Conservation (phyloP, 2,329 filamentous ascomycete genomes). For the Furcasterigmium furcatum region DNA sequence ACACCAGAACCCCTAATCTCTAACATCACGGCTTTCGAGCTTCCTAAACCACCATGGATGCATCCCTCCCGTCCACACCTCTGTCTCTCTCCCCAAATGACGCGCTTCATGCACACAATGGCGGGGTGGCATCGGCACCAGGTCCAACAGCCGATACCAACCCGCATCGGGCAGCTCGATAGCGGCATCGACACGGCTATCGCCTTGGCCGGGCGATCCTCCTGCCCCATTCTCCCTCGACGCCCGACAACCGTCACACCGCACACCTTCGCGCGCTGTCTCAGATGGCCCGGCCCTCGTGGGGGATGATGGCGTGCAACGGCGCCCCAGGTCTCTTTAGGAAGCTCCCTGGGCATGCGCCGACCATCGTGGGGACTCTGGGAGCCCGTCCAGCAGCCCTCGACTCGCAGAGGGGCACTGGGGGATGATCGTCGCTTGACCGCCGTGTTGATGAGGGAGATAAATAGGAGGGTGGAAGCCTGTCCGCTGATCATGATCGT, state of each 20-base stretch:
- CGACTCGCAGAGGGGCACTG: too few relatives aligned
- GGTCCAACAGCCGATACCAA: not conserved
- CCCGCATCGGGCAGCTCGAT: not conserved
- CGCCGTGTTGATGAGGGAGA: too few relatives aligned
- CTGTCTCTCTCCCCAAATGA: not conserved
- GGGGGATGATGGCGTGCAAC: not conserved
- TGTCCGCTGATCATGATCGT: not conserved
- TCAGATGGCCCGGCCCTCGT: not conserved
- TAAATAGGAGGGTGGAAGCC: not conserved
- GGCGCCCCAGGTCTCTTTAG: not conserved
- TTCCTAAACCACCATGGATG: not conserved
- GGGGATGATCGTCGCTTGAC: too few relatives aligned
- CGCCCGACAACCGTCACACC: not conserved
- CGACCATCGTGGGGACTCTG: too few relatives aligned
- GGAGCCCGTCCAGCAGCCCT: too few relatives aligned
- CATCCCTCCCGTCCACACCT: not conserved
- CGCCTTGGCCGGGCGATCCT: not conserved
- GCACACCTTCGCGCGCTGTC: not conserved
- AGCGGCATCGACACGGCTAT: not conserved
- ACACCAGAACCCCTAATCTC: too few relatives aligned
- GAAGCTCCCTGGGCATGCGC: not conserved
- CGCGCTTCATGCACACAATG: not conserved
- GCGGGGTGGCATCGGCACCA: not conserved
- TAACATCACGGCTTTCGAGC: too few relatives aligned
- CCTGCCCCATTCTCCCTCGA: constrained; percentile 1